phyloP scores from a whole-genome alignment of 495 filamentous ascomycete genomes.

The Bryoglossum gracile region DNA sequence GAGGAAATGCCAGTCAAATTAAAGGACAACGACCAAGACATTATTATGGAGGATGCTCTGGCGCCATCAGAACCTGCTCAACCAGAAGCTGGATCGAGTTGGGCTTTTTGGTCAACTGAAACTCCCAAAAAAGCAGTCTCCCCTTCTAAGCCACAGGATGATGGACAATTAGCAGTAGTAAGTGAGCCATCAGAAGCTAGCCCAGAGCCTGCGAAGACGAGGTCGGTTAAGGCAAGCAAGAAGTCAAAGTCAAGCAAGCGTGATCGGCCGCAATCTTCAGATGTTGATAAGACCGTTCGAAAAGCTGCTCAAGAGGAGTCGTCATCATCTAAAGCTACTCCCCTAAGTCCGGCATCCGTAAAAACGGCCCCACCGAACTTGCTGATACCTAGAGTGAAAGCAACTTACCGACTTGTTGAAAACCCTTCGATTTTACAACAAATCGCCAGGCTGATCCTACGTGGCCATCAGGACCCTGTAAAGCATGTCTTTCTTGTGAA shows the following conservation, averaged over 20 bases:
- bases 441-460: constrained; percentile 58
- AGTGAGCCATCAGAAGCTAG: constrained; percentile 56
- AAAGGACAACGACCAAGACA: constrained; percentile 23
- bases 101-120: constrained; percentile 49
- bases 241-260: constrained; percentile 28
- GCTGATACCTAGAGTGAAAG: constrained; percentile 59
- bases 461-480: constrained; percentile 49
- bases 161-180: constrained; percentile 63
- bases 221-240: constrained; percentile 38
- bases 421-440: constrained; percentile 66
- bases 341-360: constrained; percentile 25
- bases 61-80: constrained; percentile 15
- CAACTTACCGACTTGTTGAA: constrained; percentile 59
- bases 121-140: constrained; percentile 34
- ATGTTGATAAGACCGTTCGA: constrained; percentile 22
- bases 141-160: constrained; percentile 31
- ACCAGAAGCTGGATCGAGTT: constrained; percentile 19
- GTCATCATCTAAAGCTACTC: constrained; percentile 26
- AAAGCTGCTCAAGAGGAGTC: constrained; percentile 25
- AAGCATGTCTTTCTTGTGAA: constrained; percentile 69
- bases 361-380: constrained; percentile 46
- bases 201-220: constrained; percentile 53
- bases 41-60: constrained; percentile 24
- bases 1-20: constrained; percentile 25
- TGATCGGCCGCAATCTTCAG: constrained; percentile 27